These are phyloP conservation scores for Iberis pinnata DNA, from an alignment of 345 rosid species.

Conservation along the genomic window DNA sequence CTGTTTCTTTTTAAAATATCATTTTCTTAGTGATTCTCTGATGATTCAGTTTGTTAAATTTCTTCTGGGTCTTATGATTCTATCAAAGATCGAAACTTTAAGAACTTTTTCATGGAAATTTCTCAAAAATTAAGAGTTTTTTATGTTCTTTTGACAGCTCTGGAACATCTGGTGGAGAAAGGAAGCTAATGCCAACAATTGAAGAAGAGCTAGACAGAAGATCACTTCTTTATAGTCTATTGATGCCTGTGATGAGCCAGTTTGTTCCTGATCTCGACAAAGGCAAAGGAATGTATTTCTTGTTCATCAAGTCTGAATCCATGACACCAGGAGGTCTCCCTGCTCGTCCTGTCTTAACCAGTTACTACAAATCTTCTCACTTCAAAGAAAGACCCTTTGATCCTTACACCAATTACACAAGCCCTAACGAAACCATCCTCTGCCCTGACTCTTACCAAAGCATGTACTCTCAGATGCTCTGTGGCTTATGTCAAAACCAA, in stretches of 20 bases:
- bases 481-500: slow-evolving; percentile 54
- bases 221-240: slow-evolving; percentile 52
- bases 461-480: slow-evolving; percentile 75
- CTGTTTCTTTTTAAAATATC: no score
- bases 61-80: not conserved
- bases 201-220: slow-evolving; percentile 66
- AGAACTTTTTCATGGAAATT: not conserved
- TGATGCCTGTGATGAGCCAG: slow-evolving; percentile 81
- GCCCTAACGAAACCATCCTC: slow-evolving; percentile 72
- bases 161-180: slow-evolving; percentile 93
- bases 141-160: slow-evolving; percentile 47
- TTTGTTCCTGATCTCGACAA: slow-evolving; percentile 56
- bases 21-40: no score
- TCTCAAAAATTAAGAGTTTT: not conserved
- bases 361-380: slow-evolving; percentile 68
- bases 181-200: slow-evolving; percentile 74
- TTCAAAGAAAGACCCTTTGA: slow-evolving; percentile 59
- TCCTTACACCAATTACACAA: slow-evolving; percentile 73
- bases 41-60: not conserved
- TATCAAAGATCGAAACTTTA: not conserved
- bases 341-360: slow-evolving; percentile 69
- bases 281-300: slow-evolving; percentile 80
- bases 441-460: slow-evolving; percentile 75
- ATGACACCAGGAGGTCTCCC: slow-evolving; percentile 67
- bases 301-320: slow-evolving; percentile 67